phyloP scores from a whole-genome alignment of 2,329 filamentous ascomycete genomes.

The Magnaporthiopsis incrustans region DNA sequence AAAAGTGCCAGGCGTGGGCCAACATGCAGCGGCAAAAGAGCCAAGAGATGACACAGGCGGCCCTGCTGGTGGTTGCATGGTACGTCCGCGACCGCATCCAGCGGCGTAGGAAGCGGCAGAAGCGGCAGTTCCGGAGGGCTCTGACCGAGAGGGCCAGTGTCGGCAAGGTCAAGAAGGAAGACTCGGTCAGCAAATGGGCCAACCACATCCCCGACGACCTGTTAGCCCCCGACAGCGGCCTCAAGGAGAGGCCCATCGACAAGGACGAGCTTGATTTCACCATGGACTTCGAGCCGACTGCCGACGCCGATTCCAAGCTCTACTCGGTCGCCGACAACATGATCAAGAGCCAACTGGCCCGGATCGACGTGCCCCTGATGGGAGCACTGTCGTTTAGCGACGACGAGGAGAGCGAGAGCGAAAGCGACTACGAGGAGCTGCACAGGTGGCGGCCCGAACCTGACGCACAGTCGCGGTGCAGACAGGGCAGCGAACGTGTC shows the following conservation, averaged over 20 bases:
- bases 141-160: slow-evolving; percentile 24
- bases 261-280: slow-evolving; percentile 31
- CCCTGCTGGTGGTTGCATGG: slow-evolving; percentile 42
- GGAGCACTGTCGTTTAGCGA: slow-evolving; percentile 36
- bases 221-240: slow-evolving; percentile 21
- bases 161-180: slow-evolving; percentile 25
- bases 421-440: slow-evolving; percentile 27
- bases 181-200: slow-evolving; percentile 35
- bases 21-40: slow-evolving; percentile 36
- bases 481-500: slow-evolving; percentile 17
- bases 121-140: slow-evolving; percentile 31
- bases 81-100: slow-evolving; percentile 39
- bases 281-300: slow-evolving; percentile 29
- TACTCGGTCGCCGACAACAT: slow-evolving; percentile 37
- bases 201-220: slow-evolving; percentile 28
- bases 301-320: slow-evolving; percentile 34
- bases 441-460: slow-evolving; percentile 13
- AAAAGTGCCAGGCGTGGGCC: slow-evolving; percentile 39
- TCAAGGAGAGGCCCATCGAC: slow-evolving; percentile 22
- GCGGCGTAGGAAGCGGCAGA: slow-evolving; percentile 31
- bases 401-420: slow-evolving; percentile 30
- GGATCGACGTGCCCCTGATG: slow-evolving; percentile 37
- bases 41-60: slow-evolving; percentile 40
- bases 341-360: slow-evolving; percentile 38
- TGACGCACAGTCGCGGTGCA: slow-evolving; percentile 18